Evolutionary conservation across 1,284 basidiomycete species (phyloP), one percentile per base, ranked within the genome.

Genomic region (Inonotus obliquus): DNA sequence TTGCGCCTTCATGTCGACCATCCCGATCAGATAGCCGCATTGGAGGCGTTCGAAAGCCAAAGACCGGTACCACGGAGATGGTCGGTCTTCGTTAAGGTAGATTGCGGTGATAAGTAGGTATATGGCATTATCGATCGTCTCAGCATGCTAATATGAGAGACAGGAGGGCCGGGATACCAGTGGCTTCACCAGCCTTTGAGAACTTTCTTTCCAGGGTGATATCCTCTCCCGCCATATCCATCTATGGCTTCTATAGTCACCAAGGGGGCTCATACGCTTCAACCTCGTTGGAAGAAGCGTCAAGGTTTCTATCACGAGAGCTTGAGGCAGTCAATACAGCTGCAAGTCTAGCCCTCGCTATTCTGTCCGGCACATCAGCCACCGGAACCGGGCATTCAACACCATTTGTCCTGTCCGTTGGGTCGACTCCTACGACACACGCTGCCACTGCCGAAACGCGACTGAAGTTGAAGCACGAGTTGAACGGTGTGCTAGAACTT

Each of bases 161-260:
- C 59, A 93, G 91, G 69, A 90, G 93, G 48, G 91, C 92, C n/a
- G 93, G 93, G n/a, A 77, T 89, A 4, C 74, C 78, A 4, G 81
- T 84, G 0, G 72, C 74, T 4, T 83, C 84, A 9, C 71, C 77
- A 7, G 73, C 73, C 13, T 87, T 95, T 69, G 74, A 78, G 54
- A 70, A 75, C 2, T 77, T 94, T 52, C 70, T 94, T 39, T 73
- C 73, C 45, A 69, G 73, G 1, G 74, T 86, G 4, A 73, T 86
- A 37, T 71, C 71, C 2, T 87, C 88, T 0, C 71, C 81, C 6
- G 77, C 73, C 5, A 76, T 92, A 39, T 80, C 79, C 1, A 75
- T 94, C n/a, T 84, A 85, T 71, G 92, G 93, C 4, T 94, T 94
- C 73, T 95, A 95, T 69, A 85, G 82, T 55, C 92, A 94, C 68